Evolutionary conservation across 163 green algal genomes (phyloP).

Genomic region (Coccomyxa subellipsoidea): DNA sequence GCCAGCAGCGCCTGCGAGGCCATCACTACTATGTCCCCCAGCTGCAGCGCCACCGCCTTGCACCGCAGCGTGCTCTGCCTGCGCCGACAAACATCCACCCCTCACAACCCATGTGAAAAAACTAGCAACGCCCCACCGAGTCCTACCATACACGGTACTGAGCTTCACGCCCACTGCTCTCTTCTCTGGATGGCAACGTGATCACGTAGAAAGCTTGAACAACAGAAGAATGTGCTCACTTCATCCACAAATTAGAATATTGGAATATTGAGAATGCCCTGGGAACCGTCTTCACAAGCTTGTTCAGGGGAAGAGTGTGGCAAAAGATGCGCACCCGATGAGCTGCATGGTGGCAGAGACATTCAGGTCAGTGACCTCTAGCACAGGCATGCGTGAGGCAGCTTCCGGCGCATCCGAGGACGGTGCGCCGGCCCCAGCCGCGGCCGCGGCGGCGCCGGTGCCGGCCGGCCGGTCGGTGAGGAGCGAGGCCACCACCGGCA

Average conservation of each 20-base stretch:
- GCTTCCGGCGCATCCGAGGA: neutral
- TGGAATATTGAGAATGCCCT: too few species aligned
- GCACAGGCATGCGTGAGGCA: neutral
- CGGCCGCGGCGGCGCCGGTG: neutral
- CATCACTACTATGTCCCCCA: neutral
- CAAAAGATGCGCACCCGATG: neutral
- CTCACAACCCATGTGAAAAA: too few species aligned
- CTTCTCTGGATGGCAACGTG: too few species aligned
- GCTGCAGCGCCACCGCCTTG: neutral
- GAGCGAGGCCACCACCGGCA: slow-evolving; percentile 6
- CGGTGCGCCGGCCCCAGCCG: neutral
- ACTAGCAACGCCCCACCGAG: too few species aligned
- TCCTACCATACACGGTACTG: too few species aligned
- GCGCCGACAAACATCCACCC: neutral
- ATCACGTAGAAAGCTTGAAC: too few species aligned
- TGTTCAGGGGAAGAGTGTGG: neutral
- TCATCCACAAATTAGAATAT: too few species aligned
- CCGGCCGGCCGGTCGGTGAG: neutral
- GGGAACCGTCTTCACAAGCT: neutral
- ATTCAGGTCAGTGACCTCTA: neutral
- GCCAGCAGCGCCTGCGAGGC: neutral
- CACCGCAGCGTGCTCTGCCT: slow-evolving; percentile 3
- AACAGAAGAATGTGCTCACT: too few species aligned
- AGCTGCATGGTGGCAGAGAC: neutral
- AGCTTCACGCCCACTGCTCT: too few species aligned